phyloP scores from a whole-genome alignment of 2,329 filamentous ascomycete genomes.

The Fusarium sp. region DNA sequence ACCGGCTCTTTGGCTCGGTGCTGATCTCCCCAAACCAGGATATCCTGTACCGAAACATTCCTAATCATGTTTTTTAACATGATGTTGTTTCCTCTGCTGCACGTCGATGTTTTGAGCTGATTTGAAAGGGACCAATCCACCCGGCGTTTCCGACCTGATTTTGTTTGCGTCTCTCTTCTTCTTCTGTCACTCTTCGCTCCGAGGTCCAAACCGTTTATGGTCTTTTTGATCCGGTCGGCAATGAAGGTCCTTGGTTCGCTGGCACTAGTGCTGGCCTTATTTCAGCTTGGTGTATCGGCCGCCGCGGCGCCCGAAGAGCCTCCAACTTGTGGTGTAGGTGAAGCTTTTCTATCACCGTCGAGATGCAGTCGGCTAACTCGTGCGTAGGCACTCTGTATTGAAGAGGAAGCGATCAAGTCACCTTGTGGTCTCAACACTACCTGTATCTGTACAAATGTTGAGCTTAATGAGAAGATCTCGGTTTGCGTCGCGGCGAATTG shows the following conservation, averaged over 20 bases:
- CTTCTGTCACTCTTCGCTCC: not conserved
- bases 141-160: not conserved
- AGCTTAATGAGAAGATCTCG: constrained; percentile 13
- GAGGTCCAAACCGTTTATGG: not conserved
- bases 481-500: constrained; percentile 4
- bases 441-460: constrained; percentile 18
- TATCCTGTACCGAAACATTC: not conserved
- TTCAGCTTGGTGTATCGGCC: constrained; percentile 27
- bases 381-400: not conserved
- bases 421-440: constrained; percentile 11
- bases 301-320: constrained; percentile 12
- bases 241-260: constrained; percentile 19
- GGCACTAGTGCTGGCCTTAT: constrained; percentile 7
- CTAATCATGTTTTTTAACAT: not conserved
- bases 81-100: not conserved
- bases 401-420: constrained; percentile 8
- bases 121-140: not conserved
- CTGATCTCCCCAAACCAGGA: not conserved
- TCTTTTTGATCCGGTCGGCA: not conserved
- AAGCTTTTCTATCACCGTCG: not conserved
- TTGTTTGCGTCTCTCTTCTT: not conserved
- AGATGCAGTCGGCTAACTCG: not conserved
- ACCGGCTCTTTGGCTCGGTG: not conserved
- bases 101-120: not conserved
- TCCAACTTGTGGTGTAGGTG: constrained; percentile 25